Evolutionary conservation across 2,329 filamentous ascomycete species (phyloP), one percentile per base, ranked within the genome.

Genomic region (Xylaria sp.): DNA sequence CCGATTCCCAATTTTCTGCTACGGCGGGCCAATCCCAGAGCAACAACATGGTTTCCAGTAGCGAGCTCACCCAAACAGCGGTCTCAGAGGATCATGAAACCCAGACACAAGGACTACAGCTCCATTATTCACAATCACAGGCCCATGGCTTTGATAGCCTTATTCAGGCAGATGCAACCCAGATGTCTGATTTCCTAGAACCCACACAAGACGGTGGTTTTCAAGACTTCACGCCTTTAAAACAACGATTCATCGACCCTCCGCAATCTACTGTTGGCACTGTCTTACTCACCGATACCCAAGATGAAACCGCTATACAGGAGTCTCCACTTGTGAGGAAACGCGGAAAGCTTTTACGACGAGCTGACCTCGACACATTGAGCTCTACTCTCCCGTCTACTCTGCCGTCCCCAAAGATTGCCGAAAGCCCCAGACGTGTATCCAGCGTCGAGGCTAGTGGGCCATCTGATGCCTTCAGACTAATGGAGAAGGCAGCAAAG

Each of bases 171-270:
- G 77, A 81, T 17, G 75, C 75, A 53, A 91, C 90, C 0, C 90
- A 94, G 72, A 78, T 86, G 22, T 92, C 91, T 0, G 88, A 92
- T 33, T 82, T 90, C 56, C 84, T 92, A 5, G 91, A 94, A 64
- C 88, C 90, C 0, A 96, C 93, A 1, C 94, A 97, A 76, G 94
- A 97, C 76, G 85, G 81, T 20, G 94, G 93, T 0, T 92, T 96
- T 71, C 86, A 90, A 45, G 83, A 90, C 63, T 90, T 89, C 63
- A 92, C 92, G 0, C 92, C 93, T 49, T 84, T 93, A 55, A 89
- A 87, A 67, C 82, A 86, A 64, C 85, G 91, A 54, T 94, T 93
- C 77, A 74, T 89, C 59, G 85, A 88, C 33, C 81, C 86, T 0
- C 89, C 91, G 1, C 79, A 83, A 15, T 93, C 92, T 0, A 95